Evolutionary conservation across 148 eudicot genomes (phyloP).

Genomic region (Chenopodium quinoa): DNA sequence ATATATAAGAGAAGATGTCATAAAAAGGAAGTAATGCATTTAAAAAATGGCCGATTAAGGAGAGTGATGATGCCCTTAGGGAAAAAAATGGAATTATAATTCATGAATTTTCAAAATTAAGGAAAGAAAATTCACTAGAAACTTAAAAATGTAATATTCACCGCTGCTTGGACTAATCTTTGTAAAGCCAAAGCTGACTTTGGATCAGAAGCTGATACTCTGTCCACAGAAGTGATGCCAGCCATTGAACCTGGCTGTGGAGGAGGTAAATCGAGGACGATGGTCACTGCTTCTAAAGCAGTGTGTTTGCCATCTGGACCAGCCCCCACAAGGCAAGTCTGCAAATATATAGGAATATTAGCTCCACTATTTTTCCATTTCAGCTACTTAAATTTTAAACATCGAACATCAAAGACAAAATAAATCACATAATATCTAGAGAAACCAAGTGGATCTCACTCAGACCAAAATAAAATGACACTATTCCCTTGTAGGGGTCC

Average conservation of each 20-base stretch:
- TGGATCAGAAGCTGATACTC: constrained; percentile 96
- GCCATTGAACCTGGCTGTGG: constrained; percentile 94
- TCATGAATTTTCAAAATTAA: no score
- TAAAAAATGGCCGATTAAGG: no score
- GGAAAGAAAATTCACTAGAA: background rate
- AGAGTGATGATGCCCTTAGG: no score
- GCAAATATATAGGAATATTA: constrained; percentile 20
- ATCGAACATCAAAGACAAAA: background rate
- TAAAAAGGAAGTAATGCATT: no score
- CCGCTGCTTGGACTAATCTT: constrained; percentile 97
- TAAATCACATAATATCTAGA: background rate
- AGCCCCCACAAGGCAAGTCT: constrained; percentile 97
- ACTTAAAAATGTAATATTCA: constrained; percentile 36
- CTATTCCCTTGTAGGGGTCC: background rate
- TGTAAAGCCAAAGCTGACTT: constrained; percentile 96
- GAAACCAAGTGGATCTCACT: background rate
- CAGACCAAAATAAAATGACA: background rate
- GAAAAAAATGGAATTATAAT: no score
- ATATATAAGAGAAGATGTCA: no score
- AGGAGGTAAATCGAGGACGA: constrained; percentile 98
- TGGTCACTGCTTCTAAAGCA: constrained; percentile 95
- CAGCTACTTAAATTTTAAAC: background rate
- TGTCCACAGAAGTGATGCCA: constrained; percentile 83
- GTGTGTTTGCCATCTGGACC: constrained; percentile 97
- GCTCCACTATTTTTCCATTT: background rate